phyloP scores from a whole-genome alignment of 139 green algal species.

The Bryopsis sp. region DNA sequence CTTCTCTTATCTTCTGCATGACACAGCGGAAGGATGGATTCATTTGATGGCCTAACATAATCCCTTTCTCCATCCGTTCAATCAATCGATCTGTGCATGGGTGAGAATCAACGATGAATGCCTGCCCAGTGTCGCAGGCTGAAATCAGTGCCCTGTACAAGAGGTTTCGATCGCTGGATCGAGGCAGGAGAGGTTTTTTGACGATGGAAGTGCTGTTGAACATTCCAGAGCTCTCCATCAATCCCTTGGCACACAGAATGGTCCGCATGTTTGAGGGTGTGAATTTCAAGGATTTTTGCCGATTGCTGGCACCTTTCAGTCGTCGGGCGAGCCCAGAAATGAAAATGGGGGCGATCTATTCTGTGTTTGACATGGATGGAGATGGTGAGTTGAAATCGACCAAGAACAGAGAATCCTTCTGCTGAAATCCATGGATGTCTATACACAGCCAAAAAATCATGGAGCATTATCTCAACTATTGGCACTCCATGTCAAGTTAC shows the following conservation, averaged over 20 bases:
- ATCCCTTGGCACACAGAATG: constrained; percentile 65
- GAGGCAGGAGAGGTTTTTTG: constrained; percentile 85
- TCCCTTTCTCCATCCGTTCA: not conserved
- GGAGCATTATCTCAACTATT: not conserved
- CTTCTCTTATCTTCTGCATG: no score
- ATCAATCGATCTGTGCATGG: no score
- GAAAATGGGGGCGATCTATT: constrained; percentile 67
- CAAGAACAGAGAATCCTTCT: not conserved
- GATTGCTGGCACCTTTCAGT: constrained; percentile 71
- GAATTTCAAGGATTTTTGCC: constrained; percentile 89
- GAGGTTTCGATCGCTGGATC: constrained; percentile 80
- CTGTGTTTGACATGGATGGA: constrained; percentile 72
- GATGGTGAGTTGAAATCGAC: constrained; percentile 33
- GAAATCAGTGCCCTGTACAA: constrained; percentile 87
- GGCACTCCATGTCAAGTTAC: not conserved
- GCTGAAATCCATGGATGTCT: not conserved
- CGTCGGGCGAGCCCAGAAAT: constrained; percentile 47
- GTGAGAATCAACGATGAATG: not conserved
- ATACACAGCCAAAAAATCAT: not conserved
- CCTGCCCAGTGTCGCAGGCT: constrained; percentile 53
- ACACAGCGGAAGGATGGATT: no score
- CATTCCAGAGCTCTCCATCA: constrained; percentile 95
- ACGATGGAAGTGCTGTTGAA: constrained; percentile 69
- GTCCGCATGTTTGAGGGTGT: constrained; percentile 74
- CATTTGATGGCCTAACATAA: not conserved